Base-by-base conservation (phyloP, 306 rosid genomes). In the Geum urbanum region DNA sequence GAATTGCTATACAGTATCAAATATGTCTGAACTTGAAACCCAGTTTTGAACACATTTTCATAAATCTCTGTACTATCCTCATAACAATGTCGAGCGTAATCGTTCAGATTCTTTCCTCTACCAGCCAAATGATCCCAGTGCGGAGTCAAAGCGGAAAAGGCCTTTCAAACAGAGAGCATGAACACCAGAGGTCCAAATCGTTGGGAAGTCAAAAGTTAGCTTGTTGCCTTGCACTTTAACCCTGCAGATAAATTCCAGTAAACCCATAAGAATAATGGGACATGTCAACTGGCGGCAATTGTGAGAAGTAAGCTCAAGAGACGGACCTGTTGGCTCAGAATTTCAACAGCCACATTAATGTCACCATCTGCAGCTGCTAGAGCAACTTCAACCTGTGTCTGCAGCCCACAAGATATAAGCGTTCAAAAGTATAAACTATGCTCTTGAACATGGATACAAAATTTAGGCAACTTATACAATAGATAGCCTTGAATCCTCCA, bases 361-460 rank as follows among this genome's bases (percentile, higher is more conserved):
- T 94, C 95, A 40, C 97, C 96, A 62, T 94, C 98, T 22, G 98
- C 98, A n/a, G 98, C 98, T 51, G 92, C 96, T 45, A 94, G 80
- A 4, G 98, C 96, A 71, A 94, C 98, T 80, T 94, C 98, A 67
- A 94, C 98, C 78, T 94, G 98, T 12, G 97, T 94, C 98, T 94
- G 95, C 67, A 82, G 75, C 48, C 66, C 39, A 79, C 41, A 79
- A 66, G 53, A 79, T 32, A 70, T 69, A 71, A 41, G 77, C 72
- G 71, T 66, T 56, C 15, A 70, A 12, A 13, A 68, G 20, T 24
- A 11, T 69, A 8, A 7, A 53, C 37, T 53, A 3, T 53, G 32
- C 73, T 19, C 15, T 12, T 27, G 35, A 24, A 58, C 63, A 58
- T 27, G 44, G 63, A 55, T 58, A 58, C 44, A 58, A 19, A 32